A percentile compares a stretch with the other conserved stretches of the same genome.
Conservation (phyloP, 768 basidiomycete genomes). For the Suillus discolor region DNA sequence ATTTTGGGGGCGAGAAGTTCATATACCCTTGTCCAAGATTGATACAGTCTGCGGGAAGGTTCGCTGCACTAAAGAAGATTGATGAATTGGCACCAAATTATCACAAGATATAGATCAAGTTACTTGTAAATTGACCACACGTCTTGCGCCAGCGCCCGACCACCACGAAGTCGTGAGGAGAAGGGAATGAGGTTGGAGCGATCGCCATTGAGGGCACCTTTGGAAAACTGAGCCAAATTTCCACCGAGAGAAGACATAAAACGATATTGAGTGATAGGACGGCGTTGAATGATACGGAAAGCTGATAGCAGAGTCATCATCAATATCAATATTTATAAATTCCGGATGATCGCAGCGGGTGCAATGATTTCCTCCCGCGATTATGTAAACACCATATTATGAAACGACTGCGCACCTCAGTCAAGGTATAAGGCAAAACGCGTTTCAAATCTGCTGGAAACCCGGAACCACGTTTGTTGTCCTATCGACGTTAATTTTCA, state of each 20-base stretch:
- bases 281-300: background rate
- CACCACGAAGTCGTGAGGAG: constrained; percentile 72
- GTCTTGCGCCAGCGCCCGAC: constrained; percentile 77
- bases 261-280: background rate
- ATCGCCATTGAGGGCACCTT: constrained; percentile 24
- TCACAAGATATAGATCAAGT: constrained; percentile 5
- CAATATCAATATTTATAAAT: no score
- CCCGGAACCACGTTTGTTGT: no score
- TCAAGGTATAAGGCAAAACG: no score
- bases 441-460: no score
- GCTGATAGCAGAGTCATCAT: background rate
- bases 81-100: constrained; percentile 11
- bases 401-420: no score
- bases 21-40: constrained; percentile 96
- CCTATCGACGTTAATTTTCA: no score
- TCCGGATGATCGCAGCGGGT: no score
- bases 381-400: no score
- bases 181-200: constrained; percentile 61
- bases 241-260: background rate
- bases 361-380: no score
- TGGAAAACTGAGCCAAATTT: background rate
- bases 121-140: constrained; percentile 94
- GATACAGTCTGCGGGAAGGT: constrained; percentile 89
- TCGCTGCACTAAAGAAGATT: constrained; percentile 61
- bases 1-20: constrained; percentile 86